These are phyloP conservation scores for Capillidium heterosporum DNA, from an alignment of 371 early-diverging fungal species.

Conservation along the genomic window DNA sequence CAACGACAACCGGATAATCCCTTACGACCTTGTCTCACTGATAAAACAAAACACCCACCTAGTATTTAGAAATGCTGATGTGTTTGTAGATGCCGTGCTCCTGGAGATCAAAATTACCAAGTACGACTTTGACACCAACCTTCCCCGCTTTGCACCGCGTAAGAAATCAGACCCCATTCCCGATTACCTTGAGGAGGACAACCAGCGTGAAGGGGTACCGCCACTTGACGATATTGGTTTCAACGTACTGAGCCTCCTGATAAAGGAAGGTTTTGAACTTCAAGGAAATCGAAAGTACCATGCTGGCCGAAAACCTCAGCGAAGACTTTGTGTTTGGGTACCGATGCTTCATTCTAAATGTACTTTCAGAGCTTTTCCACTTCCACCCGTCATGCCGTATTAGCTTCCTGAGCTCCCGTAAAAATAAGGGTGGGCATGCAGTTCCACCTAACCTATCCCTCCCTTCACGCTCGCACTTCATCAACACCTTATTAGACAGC, in stretches of 20 bases:
- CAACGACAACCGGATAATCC: conserved; percentile 41
- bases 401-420: conserved; percentile 28
- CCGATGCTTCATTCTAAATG: conserved; percentile 70
- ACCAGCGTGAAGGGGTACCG: neutral
- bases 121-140: conserved; percentile 30
- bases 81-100: conserved; percentile 44
- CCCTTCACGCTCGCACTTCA: conserved; percentile 14
- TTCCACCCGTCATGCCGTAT: conserved; percentile 71
- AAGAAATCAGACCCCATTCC: neutral
- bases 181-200: neutral
- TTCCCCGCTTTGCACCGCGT: conserved; percentile 27
- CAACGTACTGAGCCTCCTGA: neutral
- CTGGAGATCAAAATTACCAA: conserved; percentile 43
- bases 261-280: neutral
- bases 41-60: conserved; percentile 50
- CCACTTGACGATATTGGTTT: neutral
- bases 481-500: conserved; percentile 36
- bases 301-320: too few relatives aligned
- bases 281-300: too few relatives aligned
- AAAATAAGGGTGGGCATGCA: conserved; percentile 13
- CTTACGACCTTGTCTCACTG: conserved; percentile 49
- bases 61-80: conserved; percentile 48
- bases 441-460: neutral
- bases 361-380: conserved; percentile 62
- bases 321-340: too few relatives aligned